Evolutionary conservation across 2,329 filamentous ascomycete genomes (phyloP).

Genomic region (Pyricularia sp.): DNA sequence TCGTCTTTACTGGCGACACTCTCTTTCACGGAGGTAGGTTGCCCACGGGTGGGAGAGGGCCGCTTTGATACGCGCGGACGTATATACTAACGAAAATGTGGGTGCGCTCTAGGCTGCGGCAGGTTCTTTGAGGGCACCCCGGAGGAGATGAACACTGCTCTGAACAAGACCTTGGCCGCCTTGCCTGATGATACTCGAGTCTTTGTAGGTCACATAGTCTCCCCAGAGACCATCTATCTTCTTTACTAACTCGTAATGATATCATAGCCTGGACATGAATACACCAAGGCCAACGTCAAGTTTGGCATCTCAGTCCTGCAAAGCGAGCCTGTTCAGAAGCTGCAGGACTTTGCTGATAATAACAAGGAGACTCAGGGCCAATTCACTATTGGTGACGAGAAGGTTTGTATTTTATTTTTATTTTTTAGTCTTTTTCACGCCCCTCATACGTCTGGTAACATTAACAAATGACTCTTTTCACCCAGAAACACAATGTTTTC

Average conservation of each 20-base stretch:
- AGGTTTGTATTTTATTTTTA: constrained; percentile 42
- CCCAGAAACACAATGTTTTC: constrained; percentile 85
- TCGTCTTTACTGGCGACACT: constrained; percentile 92
- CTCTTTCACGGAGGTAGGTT: constrained; percentile 76
- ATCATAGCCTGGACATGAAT: constrained; percentile 80
- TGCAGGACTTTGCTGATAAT: constrained; percentile 65
- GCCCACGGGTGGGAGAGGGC: not conserved
- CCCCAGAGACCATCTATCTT: not conserved
- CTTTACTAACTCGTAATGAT: not conserved
- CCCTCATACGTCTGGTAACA: not conserved
- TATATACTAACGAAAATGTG: not conserved
- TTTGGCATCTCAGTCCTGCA: constrained; percentile 72
- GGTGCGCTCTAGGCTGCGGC: constrained; percentile 59
- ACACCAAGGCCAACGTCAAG: constrained; percentile 93
- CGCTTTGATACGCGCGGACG: not conserved
- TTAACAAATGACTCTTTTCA: not conserved
- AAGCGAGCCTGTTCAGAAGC: constrained; percentile 64
- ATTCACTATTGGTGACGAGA: constrained; percentile 96
- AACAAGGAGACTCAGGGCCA: constrained; percentile 88
- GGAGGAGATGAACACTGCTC: constrained; percentile 82
- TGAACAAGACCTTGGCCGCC: constrained; percentile 74
- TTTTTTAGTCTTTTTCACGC: not conserved
- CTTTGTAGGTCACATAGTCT: constrained; percentile 51
- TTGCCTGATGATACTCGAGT: constrained; percentile 88
- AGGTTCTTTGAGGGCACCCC: constrained; percentile 91